phyloP scores from a whole-genome alignment of 116 monocot genomes.

The Iris pallida region DNA sequence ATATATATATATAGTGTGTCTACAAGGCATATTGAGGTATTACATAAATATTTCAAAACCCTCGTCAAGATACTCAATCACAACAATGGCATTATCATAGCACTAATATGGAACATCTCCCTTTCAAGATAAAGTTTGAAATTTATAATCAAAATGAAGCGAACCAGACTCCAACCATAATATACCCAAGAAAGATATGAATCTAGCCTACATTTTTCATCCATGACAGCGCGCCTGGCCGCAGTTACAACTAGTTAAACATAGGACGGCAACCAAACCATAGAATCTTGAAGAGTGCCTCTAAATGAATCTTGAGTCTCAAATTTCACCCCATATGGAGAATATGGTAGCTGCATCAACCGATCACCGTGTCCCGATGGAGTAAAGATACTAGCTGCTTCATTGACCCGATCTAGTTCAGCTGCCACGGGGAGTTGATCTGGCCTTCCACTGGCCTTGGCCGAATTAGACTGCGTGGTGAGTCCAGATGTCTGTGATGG shows the following conservation, averaged over 20 bases:
- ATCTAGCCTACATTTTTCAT: not conserved
- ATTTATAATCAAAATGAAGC: not conserved
- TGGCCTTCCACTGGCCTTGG: slow-evolving; percentile 1
- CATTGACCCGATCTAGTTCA: slow-evolving; percentile 11
- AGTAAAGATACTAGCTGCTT: slow-evolving; percentile 9
- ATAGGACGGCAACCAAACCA: slow-evolving; percentile 6
- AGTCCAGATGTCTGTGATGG: slow-evolving; percentile 15
- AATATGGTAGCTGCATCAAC: slow-evolving; percentile 10
- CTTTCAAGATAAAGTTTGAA: slow-evolving; percentile 7
- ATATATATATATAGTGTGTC: too few species aligned
- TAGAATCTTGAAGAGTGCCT: slow-evolving; percentile 3
- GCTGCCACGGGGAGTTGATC: slow-evolving; percentile 16
- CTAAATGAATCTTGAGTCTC: slow-evolving; percentile 9
- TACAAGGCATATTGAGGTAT: too few species aligned
- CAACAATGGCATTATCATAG: not conserved
- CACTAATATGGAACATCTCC: not conserved
- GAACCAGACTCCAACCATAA: not conserved
- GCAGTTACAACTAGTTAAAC: slow-evolving; percentile 2
- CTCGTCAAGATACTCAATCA: too few species aligned
- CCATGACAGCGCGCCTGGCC: not conserved
- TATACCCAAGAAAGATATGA: not conserved
- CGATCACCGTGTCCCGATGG: slow-evolving; percentile 4
- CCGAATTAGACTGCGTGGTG: slow-evolving; percentile 13
- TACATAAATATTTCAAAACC: too few species aligned
- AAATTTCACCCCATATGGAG: slow-evolving; percentile 17